Evolutionary conservation across 2,329 filamentous ascomycete species (phyloP).

Genomic region (Biscogniauxia marginata): DNA sequence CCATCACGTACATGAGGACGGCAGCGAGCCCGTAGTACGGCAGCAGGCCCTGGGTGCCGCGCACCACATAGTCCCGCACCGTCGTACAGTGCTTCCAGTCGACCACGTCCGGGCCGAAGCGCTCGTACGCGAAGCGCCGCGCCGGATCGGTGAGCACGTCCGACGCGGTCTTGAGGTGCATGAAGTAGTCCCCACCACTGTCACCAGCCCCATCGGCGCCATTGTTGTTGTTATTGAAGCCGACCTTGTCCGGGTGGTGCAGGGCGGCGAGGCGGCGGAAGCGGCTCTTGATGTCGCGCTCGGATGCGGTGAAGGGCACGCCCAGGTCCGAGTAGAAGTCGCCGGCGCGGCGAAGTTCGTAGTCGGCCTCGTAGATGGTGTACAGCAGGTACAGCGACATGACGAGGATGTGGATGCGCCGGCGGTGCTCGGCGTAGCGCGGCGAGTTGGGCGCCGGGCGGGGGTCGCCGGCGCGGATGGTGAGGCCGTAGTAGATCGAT

Average conservation of each 20-base stretch:
- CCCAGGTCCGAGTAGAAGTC: slow-evolving; percentile 80
- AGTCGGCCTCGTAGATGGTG: slow-evolving; percentile 89
- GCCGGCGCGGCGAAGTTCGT: slow-evolving; percentile 67
- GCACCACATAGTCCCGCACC: slow-evolving; percentile 68
- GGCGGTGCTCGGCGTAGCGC: slow-evolving; percentile 70
- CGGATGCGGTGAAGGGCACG: slow-evolving; percentile 65
- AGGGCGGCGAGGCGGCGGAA: slow-evolving; percentile 74
- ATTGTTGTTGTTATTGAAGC: slow-evolving; percentile 24
- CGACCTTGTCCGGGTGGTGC: slow-evolving; percentile 83
- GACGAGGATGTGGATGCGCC: slow-evolving; percentile 79
- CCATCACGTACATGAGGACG: slow-evolving; percentile 58
- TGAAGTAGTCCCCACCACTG: slow-evolving; percentile 56
- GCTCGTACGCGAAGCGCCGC: slow-evolving; percentile 83
- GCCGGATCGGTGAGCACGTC: slow-evolving; percentile 78
- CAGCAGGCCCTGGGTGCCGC: slow-evolving; percentile 57
- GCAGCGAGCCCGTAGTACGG: slow-evolving; percentile 62
- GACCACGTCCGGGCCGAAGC: slow-evolving; percentile 74
- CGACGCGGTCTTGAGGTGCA: slow-evolving; percentile 78
- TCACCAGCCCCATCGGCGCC: slow-evolving; percentile 32
- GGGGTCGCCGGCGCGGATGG: slow-evolving; percentile 84
- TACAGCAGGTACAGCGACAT: slow-evolving; percentile 83
- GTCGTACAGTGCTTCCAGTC: slow-evolving; percentile 66
- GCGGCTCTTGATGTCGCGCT: slow-evolving; percentile 76
- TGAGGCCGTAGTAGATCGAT: slow-evolving; percentile 79
- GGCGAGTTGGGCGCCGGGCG: slow-evolving; percentile 70